These are phyloP conservation scores for Penicillium sp. DNA, from an alignment of 2,329 filamentous ascomycete genomes.

Conservation along the genomic window DNA sequence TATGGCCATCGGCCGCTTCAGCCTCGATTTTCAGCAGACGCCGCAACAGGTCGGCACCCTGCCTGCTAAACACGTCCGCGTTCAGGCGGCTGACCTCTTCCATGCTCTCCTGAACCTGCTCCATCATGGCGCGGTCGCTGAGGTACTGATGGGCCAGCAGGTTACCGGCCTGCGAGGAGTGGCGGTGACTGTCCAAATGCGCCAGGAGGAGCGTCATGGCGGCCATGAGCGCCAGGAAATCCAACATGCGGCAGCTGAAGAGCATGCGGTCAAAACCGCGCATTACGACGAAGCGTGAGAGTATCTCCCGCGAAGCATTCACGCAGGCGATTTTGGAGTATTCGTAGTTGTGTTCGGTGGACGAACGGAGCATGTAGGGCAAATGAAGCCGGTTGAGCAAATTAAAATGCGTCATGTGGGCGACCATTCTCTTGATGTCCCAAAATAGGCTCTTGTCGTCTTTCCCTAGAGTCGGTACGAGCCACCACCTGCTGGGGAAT, in stretches of 20 bases:
- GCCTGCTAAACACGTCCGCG: slow-evolving; percentile 3
- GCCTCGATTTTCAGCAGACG: slow-evolving; percentile 19
- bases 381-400: neutral
- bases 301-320: slow-evolving; percentile 49
- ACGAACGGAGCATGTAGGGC: slow-evolving; percentile 17
- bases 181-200: slow-evolving; percentile 21
- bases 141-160: slow-evolving; percentile 36
- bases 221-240: slow-evolving; percentile 27
- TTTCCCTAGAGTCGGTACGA: neutral
- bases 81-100: slow-evolving; percentile 18
- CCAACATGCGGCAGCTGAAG: slow-evolving; percentile 23
- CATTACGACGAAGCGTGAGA: slow-evolving; percentile 48
- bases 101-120: slow-evolving; percentile 36
- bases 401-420: neutral
- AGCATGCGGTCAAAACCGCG: slow-evolving; percentile 29
- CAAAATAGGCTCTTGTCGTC: neutral
- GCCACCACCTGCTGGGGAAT: neutral
- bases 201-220: slow-evolving; percentile 23
- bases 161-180: neutral
- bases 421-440: neutral
- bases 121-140: slow-evolving; percentile 39
- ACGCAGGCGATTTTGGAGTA: slow-evolving; percentile 50
- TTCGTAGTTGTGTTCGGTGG: slow-evolving; percentile 34
- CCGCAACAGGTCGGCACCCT: neutral
- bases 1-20: neutral